These are phyloP conservation scores for Alternaria alternata DNA, from an alignment of 2,329 filamentous ascomycete species.

Conservation along the genomic window DNA sequence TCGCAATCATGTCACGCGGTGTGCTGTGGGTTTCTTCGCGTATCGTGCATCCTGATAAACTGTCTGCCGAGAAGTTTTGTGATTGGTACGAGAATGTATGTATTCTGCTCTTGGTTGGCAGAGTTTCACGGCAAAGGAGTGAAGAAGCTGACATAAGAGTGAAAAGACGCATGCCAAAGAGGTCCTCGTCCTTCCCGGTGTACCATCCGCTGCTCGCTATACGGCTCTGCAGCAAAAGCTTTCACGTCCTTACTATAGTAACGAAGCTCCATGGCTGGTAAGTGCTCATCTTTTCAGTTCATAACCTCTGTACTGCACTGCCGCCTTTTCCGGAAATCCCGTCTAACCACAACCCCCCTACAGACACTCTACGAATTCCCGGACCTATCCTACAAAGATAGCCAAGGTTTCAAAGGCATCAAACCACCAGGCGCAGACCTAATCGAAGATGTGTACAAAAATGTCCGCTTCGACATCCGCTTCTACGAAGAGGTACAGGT, in stretches of 20 bases:
- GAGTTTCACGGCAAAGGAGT: not conserved
- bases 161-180: slow-evolving; percentile 25
- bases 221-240: slow-evolving; percentile 25
- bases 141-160: not conserved
- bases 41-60: slow-evolving; percentile 8
- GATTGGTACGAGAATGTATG: slow-evolving; percentile 41
- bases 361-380: slow-evolving; percentile 39
- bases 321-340: not conserved
- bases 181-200: slow-evolving; percentile 33
- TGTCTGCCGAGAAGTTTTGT: slow-evolving; percentile 27
- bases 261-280: slow-evolving; percentile 31
- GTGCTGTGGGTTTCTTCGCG: slow-evolving; percentile 40
- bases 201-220: slow-evolving; percentile 36
- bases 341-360: not conserved
- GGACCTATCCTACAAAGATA: slow-evolving; percentile 30
- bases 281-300: not conserved
- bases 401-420: slow-evolving; percentile 32
- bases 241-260: slow-evolving; percentile 3
- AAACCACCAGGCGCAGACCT: slow-evolving; percentile 31
- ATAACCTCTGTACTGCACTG: not conserved
- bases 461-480: slow-evolving; percentile 38
- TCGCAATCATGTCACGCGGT: slow-evolving; percentile 30
- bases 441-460: slow-evolving; percentile 32
- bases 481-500: slow-evolving; percentile 31
- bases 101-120: not conserved